A percentile compares a stretch with the other conserved stretches of the same genome.
phyloP scores from a whole-genome alignment of 305 asterid genomes.

The Rubia tinctorum region DNA sequence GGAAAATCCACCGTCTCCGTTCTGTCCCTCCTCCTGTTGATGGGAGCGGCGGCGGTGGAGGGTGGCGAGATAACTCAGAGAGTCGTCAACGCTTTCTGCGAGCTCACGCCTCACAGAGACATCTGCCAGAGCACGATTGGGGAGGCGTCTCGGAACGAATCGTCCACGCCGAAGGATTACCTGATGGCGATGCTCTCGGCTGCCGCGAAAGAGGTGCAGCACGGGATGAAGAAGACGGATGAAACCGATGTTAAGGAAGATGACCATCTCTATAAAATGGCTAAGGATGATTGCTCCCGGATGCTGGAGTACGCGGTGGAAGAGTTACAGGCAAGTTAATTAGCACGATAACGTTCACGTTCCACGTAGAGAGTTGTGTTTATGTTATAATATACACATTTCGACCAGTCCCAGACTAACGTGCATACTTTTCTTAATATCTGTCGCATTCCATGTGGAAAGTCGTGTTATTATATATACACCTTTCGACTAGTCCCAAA shows the following conservation, averaged over 20 bases:
- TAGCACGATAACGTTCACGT: too few relatives aligned
- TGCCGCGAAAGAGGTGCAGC: conserved; percentile 33
- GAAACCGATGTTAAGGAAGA: conserved; percentile 23
- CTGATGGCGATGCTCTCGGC: conserved; percentile 37
- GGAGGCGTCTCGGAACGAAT: conserved; percentile 34
- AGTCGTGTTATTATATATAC: too few relatives aligned
- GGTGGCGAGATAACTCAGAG: conserved; percentile 28
- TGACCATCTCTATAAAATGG: conserved; percentile 38
- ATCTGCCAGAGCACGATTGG: conserved; percentile 41
- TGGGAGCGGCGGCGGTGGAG: neutral
- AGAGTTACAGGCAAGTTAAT: conserved; percentile 10
- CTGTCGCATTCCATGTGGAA: too few relatives aligned
- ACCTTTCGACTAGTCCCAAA: too few relatives aligned
- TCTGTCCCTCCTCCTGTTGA: neutral
- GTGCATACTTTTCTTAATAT: too few relatives aligned
- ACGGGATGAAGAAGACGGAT: conserved; percentile 23
- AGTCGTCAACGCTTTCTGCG: conserved; percentile 47
- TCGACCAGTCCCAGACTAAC: too few relatives aligned
- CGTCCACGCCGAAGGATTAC: conserved; percentile 57
- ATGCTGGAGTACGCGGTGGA: conserved; percentile 43
- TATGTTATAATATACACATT: too few relatives aligned
- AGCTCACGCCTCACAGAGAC: conserved; percentile 40
- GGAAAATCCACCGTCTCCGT: neutral
- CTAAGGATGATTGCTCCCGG: conserved; percentile 52
- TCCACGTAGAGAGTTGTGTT: too few relatives aligned